Evolutionary conservation across 2,329 filamentous ascomycete species (phyloP).

Genomic region (Aspergillus candidus): DNA sequence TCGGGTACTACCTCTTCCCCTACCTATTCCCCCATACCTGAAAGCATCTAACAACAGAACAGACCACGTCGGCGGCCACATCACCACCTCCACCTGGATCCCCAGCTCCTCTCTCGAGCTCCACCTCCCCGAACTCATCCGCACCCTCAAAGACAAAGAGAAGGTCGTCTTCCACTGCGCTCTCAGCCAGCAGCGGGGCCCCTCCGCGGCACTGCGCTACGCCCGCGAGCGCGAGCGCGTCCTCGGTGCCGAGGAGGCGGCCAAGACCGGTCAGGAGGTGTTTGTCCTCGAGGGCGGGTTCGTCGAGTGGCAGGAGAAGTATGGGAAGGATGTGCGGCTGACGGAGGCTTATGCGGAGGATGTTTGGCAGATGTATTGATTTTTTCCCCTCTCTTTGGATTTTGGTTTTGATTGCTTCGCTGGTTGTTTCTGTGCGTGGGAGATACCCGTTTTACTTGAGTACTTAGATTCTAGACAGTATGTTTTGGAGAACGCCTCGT

Average conservation of each 20-base stretch:
- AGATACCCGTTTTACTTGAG: neutral
- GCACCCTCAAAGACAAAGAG: slow-evolving; percentile 68
- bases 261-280: slow-evolving; percentile 57
- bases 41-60: slow-evolving; percentile 1
- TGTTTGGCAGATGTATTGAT: slow-evolving; percentile 61
- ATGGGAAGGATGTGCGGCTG: slow-evolving; percentile 67
- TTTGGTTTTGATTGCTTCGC: neutral
- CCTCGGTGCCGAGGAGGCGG: slow-evolving; percentile 35
- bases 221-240: slow-evolving; percentile 55
- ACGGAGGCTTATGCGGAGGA: slow-evolving; percentile 82
- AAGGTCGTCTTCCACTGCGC: slow-evolving; percentile 92
- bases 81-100: slow-evolving; percentile 67
- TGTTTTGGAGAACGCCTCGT: neutral
- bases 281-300: slow-evolving; percentile 81
- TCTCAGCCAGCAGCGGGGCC: slow-evolving; percentile 83
- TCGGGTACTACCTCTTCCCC: slow-evolving; percentile 49
- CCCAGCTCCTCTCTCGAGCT: slow-evolving; percentile 68
- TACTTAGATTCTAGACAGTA: neutral
- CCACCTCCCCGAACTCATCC: slow-evolving; percentile 74
- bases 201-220: slow-evolving; percentile 75
- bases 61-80: slow-evolving; percentile 92
- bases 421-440: neutral
- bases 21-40: neutral
- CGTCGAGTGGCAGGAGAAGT: slow-evolving; percentile 77
- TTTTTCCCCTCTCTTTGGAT: neutral